Conservation (phyloP, 2,329 filamentous ascomycete species). For the Pseudocercospora fuligena region DNA sequence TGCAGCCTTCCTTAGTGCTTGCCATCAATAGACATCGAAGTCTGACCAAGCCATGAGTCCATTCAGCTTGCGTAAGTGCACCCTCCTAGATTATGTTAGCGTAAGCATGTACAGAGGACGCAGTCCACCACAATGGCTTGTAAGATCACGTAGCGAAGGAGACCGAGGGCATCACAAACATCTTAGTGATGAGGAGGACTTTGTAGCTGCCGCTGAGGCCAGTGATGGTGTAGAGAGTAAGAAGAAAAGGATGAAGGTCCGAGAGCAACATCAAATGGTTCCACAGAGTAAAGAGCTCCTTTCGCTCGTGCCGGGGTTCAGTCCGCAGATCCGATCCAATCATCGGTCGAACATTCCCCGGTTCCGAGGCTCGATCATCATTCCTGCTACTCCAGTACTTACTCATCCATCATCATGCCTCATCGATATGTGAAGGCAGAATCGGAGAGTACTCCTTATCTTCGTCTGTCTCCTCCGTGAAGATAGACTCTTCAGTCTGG, state of each 20-base stretch:
- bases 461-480: constrained; percentile 15
- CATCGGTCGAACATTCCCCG: not conserved
- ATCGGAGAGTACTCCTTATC: constrained; percentile 23
- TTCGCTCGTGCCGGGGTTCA: not conserved
- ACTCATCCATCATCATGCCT: not conserved
- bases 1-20: not conserved
- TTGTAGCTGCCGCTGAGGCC: too few relatives aligned
- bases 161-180: too few relatives aligned
- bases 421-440: constrained; percentile 3
- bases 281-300: not conserved
- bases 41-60: not conserved
- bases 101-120: not conserved
- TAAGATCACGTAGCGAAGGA: too few relatives aligned
- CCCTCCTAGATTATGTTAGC: not conserved
- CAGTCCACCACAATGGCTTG: too few relatives aligned
- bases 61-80: not conserved
- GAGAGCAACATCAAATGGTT: not conserved
- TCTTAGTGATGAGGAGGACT: too few relatives aligned
- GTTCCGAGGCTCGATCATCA: too few relatives aligned
- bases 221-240: too few relatives aligned
- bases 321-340: not conserved
- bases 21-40: not conserved
- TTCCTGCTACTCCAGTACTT: not conserved
- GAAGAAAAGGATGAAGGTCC: too few relatives aligned
- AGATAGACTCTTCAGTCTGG: constrained; percentile 22